Evolutionary conservation across 1,139 yeast species (phyloP).

Genomic region (Saccharomyces pastorianus): DNA sequence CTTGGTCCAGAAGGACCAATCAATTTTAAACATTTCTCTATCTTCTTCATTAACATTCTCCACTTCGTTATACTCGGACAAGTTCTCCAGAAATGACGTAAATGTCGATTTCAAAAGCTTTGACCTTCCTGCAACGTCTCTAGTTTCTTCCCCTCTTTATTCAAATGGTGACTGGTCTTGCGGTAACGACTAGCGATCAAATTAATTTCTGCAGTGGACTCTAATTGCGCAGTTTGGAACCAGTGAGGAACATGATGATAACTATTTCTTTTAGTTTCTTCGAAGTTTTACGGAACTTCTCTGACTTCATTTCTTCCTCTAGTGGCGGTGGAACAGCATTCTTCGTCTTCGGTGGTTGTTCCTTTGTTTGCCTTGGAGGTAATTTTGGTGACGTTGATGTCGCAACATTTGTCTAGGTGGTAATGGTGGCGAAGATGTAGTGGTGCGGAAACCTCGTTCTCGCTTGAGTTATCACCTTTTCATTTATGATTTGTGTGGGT

Average conservation of each 20-base stretch:
- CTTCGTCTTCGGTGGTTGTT: constrained; percentile 6
- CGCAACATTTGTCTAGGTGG: constrained; percentile 1
- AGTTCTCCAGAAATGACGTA: constrained; percentile 29
- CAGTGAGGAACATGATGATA: constrained; percentile 9
- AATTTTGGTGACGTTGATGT: constrained; percentile 10
- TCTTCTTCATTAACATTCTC: constrained; percentile 14
- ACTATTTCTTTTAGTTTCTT: constrained; percentile 7
- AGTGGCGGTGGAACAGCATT: constrained; percentile 31
- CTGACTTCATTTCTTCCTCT: constrained; percentile 27
- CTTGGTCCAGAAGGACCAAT: constrained; percentile 89
- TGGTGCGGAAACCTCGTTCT: not conserved
- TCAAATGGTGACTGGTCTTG: constrained; percentile 33
- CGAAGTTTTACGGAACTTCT: constrained; percentile 20
- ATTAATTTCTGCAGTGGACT: constrained; percentile 34
- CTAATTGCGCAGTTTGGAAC: constrained; percentile 13
- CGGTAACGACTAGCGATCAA: constrained; percentile 36
- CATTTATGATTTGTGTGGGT: not conserved
- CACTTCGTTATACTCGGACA: constrained; percentile 21
- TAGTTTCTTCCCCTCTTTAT: constrained; percentile 32
- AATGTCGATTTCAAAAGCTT: constrained; percentile 56
- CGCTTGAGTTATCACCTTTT: not conserved
- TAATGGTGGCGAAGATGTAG: not conserved
- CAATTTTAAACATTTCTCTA: constrained; percentile 40
- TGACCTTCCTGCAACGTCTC: constrained; percentile 54
- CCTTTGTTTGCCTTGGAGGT: constrained; percentile 10